These are phyloP conservation scores for Aspergillus heteromorphus DNA, from an alignment of 495 filamentous ascomycete species.

Conservation along the genomic window DNA sequence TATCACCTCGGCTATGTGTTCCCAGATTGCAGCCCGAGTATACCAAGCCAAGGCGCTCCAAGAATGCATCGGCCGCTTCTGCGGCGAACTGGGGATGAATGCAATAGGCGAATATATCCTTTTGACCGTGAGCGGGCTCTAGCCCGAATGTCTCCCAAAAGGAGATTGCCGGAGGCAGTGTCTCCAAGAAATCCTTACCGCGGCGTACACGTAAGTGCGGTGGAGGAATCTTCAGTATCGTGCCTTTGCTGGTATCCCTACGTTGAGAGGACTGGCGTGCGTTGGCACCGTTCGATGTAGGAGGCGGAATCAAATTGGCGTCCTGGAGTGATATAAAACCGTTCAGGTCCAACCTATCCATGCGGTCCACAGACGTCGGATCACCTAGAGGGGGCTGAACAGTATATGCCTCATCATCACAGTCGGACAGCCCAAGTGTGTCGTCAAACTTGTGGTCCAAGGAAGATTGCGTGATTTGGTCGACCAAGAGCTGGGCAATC, in stretches of 20 bases:
- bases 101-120: slow-evolving; percentile 74
- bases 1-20: slow-evolving; percentile 53
- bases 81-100: slow-evolving; percentile 62
- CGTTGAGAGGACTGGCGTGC: slow-evolving; percentile 20
- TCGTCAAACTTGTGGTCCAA: slow-evolving; percentile 34
- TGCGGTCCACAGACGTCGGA: slow-evolving; percentile 23
- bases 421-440: slow-evolving; percentile 22
- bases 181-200: slow-evolving; percentile 64
- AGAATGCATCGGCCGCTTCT: slow-evolving; percentile 60
- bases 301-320: slow-evolving; percentile 15
- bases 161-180: slow-evolving; percentile 69
- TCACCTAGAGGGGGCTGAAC: slow-evolving; percentile 28
- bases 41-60: slow-evolving; percentile 62
- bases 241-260: slow-evolving; percentile 24
- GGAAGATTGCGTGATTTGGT: slow-evolving; percentile 47
- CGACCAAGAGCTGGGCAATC: slow-evolving; percentile 43
- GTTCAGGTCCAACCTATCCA: slow-evolving; percentile 35
- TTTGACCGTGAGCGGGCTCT: slow-evolving; percentile 68
- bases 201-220: slow-evolving; percentile 77
- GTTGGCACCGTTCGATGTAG: slow-evolving; percentile 7
- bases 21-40: slow-evolving; percentile 83
- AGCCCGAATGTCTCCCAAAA: slow-evolving; percentile 94
- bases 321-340: slow-evolving; percentile 35
- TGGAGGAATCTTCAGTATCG: slow-evolving; percentile 37
- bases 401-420: slow-evolving; percentile 24